A percentile compares a stretch with the other conserved stretches of the same genome.
phyloP scores from a whole-genome alignment of 202 grass and related monocot genomes.

The Hordeum pubiflorum region DNA sequence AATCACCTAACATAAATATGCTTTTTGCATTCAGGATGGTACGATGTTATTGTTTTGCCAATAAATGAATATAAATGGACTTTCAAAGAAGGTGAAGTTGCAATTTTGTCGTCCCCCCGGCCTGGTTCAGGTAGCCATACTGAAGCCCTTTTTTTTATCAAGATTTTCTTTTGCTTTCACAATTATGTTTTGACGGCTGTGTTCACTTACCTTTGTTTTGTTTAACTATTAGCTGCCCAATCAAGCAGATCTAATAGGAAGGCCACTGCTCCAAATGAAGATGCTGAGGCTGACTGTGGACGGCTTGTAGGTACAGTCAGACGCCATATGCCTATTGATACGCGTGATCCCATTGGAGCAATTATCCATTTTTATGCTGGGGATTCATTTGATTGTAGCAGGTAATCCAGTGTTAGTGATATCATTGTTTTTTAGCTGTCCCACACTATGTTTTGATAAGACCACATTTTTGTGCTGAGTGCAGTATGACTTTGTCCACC shows the following conservation, averaged over 20 bases:
- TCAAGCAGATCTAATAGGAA: slow-evolving; percentile 72
- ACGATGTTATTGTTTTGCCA: slow-evolving; percentile 75
- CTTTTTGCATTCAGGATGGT: slow-evolving; percentile 67
- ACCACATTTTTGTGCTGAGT: neutral
- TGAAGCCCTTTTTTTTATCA: slow-evolving; percentile 1
- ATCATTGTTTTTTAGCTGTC: neutral
- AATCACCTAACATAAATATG: slow-evolving; percentile 8
- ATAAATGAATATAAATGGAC: slow-evolving; percentile 83
- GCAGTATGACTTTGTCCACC: neutral
- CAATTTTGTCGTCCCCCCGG: slow-evolving; percentile 65
- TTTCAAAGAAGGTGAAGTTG: slow-evolving; percentile 99
- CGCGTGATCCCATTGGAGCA: slow-evolving; percentile 71
- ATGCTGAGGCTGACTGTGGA: slow-evolving; percentile 47
- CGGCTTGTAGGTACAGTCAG: slow-evolving; percentile 82
- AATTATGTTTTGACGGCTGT: neutral
- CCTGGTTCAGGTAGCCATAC: slow-evolving; percentile 63
- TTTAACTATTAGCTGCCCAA: slow-evolving; percentile 46
- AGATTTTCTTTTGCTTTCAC: neutral
- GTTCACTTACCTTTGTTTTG: slow-evolving; percentile 14
- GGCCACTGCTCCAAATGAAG: slow-evolving; percentile 42
- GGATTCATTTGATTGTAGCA: slow-evolving; percentile 81
- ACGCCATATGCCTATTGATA: slow-evolving; percentile 85
- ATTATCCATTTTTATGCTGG: slow-evolving; percentile 91
- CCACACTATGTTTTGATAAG: neutral
- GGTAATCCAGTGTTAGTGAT: slow-evolving; percentile 29